Evolutionary conservation across 108 stramenopile genomes (phyloP), one percentile per base, ranked within the genome.

Genomic region (Schizochytrium sp.): DNA sequence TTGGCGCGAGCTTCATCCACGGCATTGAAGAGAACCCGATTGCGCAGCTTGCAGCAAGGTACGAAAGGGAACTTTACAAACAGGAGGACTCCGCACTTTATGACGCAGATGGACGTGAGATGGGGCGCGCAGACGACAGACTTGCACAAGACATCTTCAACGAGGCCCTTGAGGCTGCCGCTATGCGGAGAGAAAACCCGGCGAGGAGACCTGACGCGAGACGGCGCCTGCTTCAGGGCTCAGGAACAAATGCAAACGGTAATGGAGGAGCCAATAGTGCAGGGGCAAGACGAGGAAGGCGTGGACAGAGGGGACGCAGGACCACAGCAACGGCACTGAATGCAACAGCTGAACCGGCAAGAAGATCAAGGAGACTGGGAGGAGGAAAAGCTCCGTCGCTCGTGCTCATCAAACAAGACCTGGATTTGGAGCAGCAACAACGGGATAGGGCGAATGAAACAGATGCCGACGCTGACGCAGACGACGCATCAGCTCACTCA

Each of bases 1-100:
- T 96, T 59, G 96, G 96, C 61, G 97, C 96, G 7, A 95, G 94
- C 1, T 95, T 96, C 56, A 95, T 97, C 59, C 97, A 97, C 91
- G 97, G 97, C n/a, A 96, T 96, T 61, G 95, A 95, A 4, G 73
- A 92, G 61, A 97, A 93, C 56, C 92, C 92, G 28, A 87, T 93
- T 40, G 72, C 89, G 40, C 76, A 55, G 41, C 90, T 93, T 42
- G 92, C 90, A 1, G 44, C 87, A 40, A 58, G 91, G 56, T 57
- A 90, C 42, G 92, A 91, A 15, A 89, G 91, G 19, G 90, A 89
- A 7, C 87, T 89, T 28, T 45, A 90, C 57, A 87, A 89, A 1
- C 91, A 92, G 89, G 92, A 92, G 56, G 56, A 73, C 12, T 91
- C 91, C 60, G 61, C 61, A 38, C 92, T 93, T 10, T 89, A 61